These are phyloP conservation scores for Phytophthora brassicae DNA, from an alignment of 352 stramenopile species.

Conservation along the genomic window DNA sequence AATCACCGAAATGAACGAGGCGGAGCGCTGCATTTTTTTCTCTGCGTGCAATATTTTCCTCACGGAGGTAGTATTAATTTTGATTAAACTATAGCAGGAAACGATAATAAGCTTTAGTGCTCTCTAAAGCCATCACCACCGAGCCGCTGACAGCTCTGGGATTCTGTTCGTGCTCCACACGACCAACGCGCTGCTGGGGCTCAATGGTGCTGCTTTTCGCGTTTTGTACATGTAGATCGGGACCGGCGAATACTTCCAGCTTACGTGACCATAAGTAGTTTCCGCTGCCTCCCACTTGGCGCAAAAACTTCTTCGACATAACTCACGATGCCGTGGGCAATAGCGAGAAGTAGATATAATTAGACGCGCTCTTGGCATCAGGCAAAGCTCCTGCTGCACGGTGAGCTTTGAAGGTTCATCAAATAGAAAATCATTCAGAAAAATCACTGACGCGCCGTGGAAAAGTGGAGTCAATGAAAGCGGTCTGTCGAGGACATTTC, in stretches of 20 bases:
- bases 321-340: background rate
- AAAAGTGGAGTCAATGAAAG: conserved; percentile 1
- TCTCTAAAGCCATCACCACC: no score
- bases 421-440: conserved; percentile 13
- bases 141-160: no score
- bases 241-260: background rate
- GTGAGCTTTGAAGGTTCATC: background rate
- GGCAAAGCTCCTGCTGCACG: background rate
- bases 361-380: conserved; percentile 3
- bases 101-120: no score
- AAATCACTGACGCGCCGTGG: background rate
- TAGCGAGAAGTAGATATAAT: conserved; percentile 7
- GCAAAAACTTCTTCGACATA: background rate
- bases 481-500: conserved; percentile 1
- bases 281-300: background rate
- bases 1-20: no score
- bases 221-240: conserved; percentile 6
- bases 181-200: no score
- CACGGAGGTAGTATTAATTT: no score
- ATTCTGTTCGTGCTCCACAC: no score
- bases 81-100: no score
- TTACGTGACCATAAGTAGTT: background rate
- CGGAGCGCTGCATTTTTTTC: no score
- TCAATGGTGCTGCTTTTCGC: no score
- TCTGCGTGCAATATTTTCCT: no score